Conservation (phyloP, 192 early-diverging fungal genomes). For the Anaeromyces robustus region DNA sequence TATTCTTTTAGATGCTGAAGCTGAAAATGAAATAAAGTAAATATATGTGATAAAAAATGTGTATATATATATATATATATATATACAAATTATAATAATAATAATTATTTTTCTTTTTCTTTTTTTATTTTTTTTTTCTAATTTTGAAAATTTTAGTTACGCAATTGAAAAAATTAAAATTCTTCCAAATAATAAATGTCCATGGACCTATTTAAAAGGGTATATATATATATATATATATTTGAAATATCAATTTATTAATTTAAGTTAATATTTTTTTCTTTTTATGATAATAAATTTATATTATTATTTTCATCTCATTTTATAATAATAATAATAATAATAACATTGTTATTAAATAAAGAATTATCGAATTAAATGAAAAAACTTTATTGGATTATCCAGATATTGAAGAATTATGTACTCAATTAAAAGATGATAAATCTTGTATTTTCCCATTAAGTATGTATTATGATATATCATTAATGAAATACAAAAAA, state of each 20-base stretch:
- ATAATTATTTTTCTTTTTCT: not conserved
- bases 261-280: no score
- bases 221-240: conserved; percentile 13
- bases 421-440: not conserved
- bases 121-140: not conserved
- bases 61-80: not conserved
- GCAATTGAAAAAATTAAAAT: conserved; percentile 47
- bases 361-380: not conserved
- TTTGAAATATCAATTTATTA: not conserved
- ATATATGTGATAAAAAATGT: not conserved
- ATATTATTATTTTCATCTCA: no score
- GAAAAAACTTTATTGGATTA: not conserved
- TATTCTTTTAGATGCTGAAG: conserved; percentile 17
- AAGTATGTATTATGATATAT: not conserved
- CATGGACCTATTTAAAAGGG: conserved; percentile 83
- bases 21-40: conserved; percentile 50
- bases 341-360: no score
- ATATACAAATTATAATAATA: not conserved
- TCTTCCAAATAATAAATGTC: conserved; percentile 81
- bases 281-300: no score
- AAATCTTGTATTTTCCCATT: not conserved
- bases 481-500: not conserved
- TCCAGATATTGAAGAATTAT: not conserved
- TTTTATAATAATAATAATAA: no score
- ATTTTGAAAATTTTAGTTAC: conserved; percentile 21